Conservation (phyloP, 768 basidiomycete species). For the Boletales sp. region DNA sequence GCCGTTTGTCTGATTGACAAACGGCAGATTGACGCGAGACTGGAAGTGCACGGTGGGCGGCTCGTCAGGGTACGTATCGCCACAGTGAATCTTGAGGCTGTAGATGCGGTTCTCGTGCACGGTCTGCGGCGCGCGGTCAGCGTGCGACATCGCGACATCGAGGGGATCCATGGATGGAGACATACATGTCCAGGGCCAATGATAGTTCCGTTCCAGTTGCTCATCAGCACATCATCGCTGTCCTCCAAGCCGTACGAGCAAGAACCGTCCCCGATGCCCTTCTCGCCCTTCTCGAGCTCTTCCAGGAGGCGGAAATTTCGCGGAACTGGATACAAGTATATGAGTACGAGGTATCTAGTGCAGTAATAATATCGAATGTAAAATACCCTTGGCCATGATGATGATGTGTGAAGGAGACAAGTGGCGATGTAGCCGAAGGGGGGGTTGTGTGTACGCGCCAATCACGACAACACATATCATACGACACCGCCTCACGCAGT, state of each 20-base stretch:
- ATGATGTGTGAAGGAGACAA: neutral
- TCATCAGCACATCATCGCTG: conserved; percentile 95
- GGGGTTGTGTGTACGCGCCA: conserved; percentile 1
- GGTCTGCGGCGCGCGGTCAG: conserved; percentile 49
- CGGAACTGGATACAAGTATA: conserved; percentile 61
- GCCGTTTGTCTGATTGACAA: conserved; percentile 73
- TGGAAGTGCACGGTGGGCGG: conserved; percentile 83
- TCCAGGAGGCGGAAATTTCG: conserved; percentile 95
- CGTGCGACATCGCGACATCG: conserved; percentile 10
- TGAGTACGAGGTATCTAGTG: neutral
- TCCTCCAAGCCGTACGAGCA: conserved; percentile 97
- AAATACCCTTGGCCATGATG: conserved; percentile 52
- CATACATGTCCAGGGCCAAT: conserved; percentile 96
- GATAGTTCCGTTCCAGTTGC: conserved; percentile 98
- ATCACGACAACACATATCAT: conserved; percentile 12
- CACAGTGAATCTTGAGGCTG: conserved; percentile 87
- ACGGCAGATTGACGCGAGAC: conserved; percentile 90
- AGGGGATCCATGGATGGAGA: conserved; percentile 8
- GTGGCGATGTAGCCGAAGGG: no score
- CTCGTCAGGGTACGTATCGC: conserved; percentile 65
- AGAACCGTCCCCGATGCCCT: conserved; percentile 97
- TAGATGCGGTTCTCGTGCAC: conserved; percentile 99
- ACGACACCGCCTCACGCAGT: conserved; percentile 31
- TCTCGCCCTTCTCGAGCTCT: conserved; percentile 99
- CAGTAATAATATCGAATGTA: conserved; percentile 1